Evolutionary conservation across 2,329 filamentous ascomycete species (phyloP), one percentile per base, ranked within the genome.

Genomic region (Colletotrichum paranaense): DNA sequence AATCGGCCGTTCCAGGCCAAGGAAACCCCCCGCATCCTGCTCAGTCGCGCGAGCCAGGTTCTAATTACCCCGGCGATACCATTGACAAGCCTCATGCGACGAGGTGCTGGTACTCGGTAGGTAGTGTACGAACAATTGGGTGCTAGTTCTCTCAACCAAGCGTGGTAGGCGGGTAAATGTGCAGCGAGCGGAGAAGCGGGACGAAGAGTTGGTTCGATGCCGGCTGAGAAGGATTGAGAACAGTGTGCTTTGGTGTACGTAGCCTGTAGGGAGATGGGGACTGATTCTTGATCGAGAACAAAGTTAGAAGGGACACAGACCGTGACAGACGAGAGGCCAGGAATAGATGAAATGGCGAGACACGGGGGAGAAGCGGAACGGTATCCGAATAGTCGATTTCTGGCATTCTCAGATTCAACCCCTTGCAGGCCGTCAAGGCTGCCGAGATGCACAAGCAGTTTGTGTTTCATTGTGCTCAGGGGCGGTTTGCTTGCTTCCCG

Each of bases 131-230:
- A 35, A 35, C 11, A 49, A n/a, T 49, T 49, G 30, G 30, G 14
- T 42, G 55, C 35, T 49, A 24, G 49, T 55, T 46, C 42, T 19
- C 22, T 16, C 19, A 42, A 11, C 16, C 19, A 46, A 9, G 32
- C 35, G 30, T 38, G n/a, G 19, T 14, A n/a, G 60, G 62, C 75
- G 77, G 77, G 56, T 76, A 77, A 78, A 79, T 74, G 64, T 67
- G 66, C 35, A 73, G 69, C 65, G 76, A 75, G 71, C 76, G 78
- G 77, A 78, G 73, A 75, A 72, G 73, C 77, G 75, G 77, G 76
- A 77, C 74, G 77, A 59, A n/a, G 14, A 42, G 55, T 24, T 52
- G 67, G 35, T 8, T 38, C 30, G 46, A 22, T 38, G 52, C 30
- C 66, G 65, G 66, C 49, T 68, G 59, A 63, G 63, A 53, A 42